A percentile compares a stretch with the other conserved stretches of the same genome.
These are phyloP conservation scores for Lophium mytilinum DNA, from an alignment of 495 filamentous ascomycete genomes.

Conservation along the genomic window DNA sequence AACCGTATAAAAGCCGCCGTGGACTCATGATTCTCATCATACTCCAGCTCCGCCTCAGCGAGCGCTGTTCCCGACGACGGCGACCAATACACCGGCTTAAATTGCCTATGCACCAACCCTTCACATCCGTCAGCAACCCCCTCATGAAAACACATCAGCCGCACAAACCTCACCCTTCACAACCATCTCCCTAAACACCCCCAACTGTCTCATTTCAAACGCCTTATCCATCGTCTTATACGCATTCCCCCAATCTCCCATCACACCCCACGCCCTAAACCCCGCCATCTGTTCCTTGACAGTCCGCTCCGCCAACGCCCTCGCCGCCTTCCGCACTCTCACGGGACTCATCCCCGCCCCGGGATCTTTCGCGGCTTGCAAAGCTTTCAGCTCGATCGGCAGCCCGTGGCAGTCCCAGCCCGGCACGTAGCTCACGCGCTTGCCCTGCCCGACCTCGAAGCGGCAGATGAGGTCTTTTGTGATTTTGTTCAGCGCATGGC, in stretches of 20 bases:
- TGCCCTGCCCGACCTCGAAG: slow-evolving; percentile 68
- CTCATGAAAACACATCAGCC: not conserved
- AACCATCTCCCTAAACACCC: slow-evolving; percentile 79
- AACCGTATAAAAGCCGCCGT: slow-evolving; percentile 77
- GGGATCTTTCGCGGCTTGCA: slow-evolving; percentile 47
- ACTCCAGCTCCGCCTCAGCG: slow-evolving; percentile 90
- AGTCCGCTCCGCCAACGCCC: slow-evolving; percentile 63
- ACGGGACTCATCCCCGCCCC: slow-evolving; percentile 23
- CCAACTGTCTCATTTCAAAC: slow-evolving; percentile 81
- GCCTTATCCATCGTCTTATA: slow-evolving; percentile 87
- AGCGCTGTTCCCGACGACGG: slow-evolving; percentile 84
- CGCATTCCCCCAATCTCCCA: slow-evolving; percentile 87
- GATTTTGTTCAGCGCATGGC: slow-evolving; percentile 97
- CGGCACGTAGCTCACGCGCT: slow-evolving; percentile 74
- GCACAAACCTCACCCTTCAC: slow-evolving; percentile 47
- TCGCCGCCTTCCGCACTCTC: slow-evolving; percentile 60
- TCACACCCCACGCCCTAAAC: slow-evolving; percentile 78
- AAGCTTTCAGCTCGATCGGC: slow-evolving; percentile 95
- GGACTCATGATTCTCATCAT: slow-evolving; percentile 75
- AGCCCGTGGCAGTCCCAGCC: slow-evolving; percentile 99
- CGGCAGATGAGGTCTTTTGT: slow-evolving; percentile 89
- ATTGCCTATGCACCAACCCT: slow-evolving; percentile 71
- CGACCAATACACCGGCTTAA: slow-evolving; percentile 95
- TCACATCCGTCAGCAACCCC: not conserved
- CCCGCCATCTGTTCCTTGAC: slow-evolving; percentile 72